phyloP scores from a whole-genome alignment of 2,329 filamentous ascomycete genomes.

The Thelonectria blattea region DNA sequence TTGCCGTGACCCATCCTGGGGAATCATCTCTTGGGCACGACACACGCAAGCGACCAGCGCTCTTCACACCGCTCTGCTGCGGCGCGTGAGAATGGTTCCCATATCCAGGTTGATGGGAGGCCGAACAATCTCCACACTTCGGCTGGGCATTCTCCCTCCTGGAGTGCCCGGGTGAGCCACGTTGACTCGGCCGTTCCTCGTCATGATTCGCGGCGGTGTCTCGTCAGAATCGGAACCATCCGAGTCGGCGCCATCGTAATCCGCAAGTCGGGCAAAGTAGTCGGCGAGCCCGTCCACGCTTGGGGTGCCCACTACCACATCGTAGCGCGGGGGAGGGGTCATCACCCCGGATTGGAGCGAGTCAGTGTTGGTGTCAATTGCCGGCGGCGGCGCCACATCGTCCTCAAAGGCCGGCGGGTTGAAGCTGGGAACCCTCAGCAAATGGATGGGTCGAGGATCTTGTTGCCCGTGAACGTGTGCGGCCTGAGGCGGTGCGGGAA shows the following conservation, averaged over 20 bases:
- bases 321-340: conserved; percentile 87
- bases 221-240: conserved; percentile 53
- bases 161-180: conserved; percentile 63
- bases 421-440: conserved; percentile 83
- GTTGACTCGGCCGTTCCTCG: conserved; percentile 62
- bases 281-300: conserved; percentile 77
- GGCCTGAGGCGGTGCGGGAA: conserved; percentile 60
- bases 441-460: conserved; percentile 77
- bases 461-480: conserved; percentile 50
- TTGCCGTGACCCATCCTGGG: not conserved
- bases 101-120: conserved; percentile 39
- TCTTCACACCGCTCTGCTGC: conserved; percentile 36
- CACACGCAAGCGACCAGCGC: conserved; percentile 32
- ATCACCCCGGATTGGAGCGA: conserved; percentile 51
- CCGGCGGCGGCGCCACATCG: conserved; percentile 55
- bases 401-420: conserved; percentile 88
- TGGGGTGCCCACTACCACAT: conserved; percentile 73
- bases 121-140: conserved; percentile 62
- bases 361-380: conserved; percentile 33
- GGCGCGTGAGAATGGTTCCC: conserved; percentile 29
- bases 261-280: conserved; percentile 82
- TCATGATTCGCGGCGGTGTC: conserved; percentile 52
- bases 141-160: conserved; percentile 59
- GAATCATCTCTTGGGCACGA: conserved; percentile 17
- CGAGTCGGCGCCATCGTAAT: conserved; percentile 51